Conservation (phyloP, 495 filamentous ascomycete species). For the Lasiosphaeris hirsuta region DNA sequence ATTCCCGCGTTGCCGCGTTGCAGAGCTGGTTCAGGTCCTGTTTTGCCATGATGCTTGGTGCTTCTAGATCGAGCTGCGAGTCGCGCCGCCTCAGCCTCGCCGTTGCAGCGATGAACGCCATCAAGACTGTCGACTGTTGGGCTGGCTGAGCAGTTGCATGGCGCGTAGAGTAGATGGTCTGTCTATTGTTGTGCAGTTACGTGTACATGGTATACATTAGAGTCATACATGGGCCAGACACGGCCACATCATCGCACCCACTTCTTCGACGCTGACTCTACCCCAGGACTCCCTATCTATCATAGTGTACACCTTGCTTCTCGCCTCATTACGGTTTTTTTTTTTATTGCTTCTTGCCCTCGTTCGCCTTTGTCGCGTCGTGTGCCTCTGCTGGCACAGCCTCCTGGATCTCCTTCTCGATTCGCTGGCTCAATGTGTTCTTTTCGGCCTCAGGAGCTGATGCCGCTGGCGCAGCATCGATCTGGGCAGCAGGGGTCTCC, state of each 20-base stretch:
- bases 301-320: slow-evolving; percentile 2
- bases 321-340: not conserved
- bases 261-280: slow-evolving; percentile 1
- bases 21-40: not conserved
- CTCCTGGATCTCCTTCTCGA: slow-evolving; percentile 6
- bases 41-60: too few species aligned
- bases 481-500: not conserved
- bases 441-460: slow-evolving; percentile 5
- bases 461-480: slow-evolving; percentile 2
- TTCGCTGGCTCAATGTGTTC: not conserved
- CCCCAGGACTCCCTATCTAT: not conserved
- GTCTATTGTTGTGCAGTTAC: not conserved
- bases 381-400: slow-evolving; percentile 17
- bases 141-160: not conserved
- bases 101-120: not conserved
- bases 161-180: not conserved
- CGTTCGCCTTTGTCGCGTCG: slow-evolving; percentile 30
- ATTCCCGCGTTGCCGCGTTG: slow-evolving; percentile 10
- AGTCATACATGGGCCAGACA: not conserved
- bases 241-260: not conserved
- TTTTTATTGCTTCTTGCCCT: slow-evolving; percentile 23
- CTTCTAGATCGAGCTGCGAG: too few species aligned
- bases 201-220: not conserved
- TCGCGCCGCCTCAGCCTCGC: not conserved
- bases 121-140: not conserved